phyloP scores from a whole-genome alignment of 78 protist species.

The Speleostelium caveatum region DNA sequence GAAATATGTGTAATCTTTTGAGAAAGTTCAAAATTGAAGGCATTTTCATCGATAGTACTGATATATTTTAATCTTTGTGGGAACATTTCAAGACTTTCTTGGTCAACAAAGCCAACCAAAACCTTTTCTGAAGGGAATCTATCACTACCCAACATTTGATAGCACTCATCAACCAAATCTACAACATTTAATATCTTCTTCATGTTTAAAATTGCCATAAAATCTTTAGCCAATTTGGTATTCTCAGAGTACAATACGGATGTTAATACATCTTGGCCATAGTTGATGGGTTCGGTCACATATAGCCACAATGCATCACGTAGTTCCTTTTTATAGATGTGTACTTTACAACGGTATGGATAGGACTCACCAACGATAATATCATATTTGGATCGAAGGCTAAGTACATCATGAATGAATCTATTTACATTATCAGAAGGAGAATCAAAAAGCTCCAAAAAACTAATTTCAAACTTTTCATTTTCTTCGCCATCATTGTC shows the following conservation, averaged over 20 bases:
- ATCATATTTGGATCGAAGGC: neutral
- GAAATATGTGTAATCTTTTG: neutral
- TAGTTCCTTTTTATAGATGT: neutral
- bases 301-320: neutral
- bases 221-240: neutral
- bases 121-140: too few relatives aligned
- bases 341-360: neutral
- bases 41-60: neutral
- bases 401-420: neutral
- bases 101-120: too few relatives aligned
- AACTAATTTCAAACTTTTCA: neutral
- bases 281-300: neutral
- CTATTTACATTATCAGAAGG: neutral
- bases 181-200: neutral
- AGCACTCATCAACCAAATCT: neutral
- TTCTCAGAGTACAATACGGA: neutral
- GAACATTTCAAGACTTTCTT: neutral
- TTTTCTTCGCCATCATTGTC: neutral
- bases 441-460: neutral
- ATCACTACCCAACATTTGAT: too few relatives aligned
- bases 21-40: neutral
- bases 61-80: neutral
- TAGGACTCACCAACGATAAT: slow-evolving; percentile 23
- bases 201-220: too few relatives aligned
- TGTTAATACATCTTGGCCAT: neutral